Conservation (phyloP, 768 basidiomycete species). For the Neoboletus magnificus region DNA sequence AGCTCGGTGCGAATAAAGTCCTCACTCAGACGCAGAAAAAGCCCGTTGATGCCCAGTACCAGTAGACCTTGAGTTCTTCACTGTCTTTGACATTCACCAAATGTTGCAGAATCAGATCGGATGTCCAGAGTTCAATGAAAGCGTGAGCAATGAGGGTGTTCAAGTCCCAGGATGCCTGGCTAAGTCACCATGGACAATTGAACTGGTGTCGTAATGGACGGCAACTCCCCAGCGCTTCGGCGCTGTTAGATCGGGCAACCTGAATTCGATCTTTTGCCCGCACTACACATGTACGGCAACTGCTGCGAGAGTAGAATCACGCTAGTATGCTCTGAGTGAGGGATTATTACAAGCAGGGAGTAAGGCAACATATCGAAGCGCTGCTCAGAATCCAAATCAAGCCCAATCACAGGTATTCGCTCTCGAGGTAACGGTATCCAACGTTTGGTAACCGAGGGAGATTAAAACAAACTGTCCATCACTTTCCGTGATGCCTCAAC, state of each 20-base stretch:
- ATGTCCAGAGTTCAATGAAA: neutral
- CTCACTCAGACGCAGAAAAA: constrained; percentile 49
- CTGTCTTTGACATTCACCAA: constrained; percentile 20
- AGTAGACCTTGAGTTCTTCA: constrained; percentile 12
- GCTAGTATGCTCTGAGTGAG: constrained; percentile 4
- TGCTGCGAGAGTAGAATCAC: neutral
- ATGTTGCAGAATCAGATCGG: neutral
- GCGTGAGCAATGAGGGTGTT: constrained; percentile 5
- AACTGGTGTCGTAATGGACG: constrained; percentile 15
- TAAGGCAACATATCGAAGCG: constrained; percentile 7
- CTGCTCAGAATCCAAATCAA: constrained; percentile 4
- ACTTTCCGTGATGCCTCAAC: constrained; percentile 87
- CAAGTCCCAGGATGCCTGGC: neutral
- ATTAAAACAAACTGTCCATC: constrained; percentile 65
- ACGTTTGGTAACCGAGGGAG: neutral
- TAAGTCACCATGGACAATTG: neutral
- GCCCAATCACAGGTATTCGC: constrained; percentile 3
- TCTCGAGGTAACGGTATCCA: constrained; percentile 1
- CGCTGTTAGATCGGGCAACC: constrained; percentile 1
- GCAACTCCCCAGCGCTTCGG: neutral
- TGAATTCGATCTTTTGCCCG: neutral
- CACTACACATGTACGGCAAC: constrained; percentile 1
- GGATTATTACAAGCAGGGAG: neutral
- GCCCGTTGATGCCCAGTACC: constrained; percentile 29
- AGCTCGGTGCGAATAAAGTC: neutral